phyloP scores from a whole-genome alignment of 768 basidiomycete species.

The Lentinula raphanica region DNA sequence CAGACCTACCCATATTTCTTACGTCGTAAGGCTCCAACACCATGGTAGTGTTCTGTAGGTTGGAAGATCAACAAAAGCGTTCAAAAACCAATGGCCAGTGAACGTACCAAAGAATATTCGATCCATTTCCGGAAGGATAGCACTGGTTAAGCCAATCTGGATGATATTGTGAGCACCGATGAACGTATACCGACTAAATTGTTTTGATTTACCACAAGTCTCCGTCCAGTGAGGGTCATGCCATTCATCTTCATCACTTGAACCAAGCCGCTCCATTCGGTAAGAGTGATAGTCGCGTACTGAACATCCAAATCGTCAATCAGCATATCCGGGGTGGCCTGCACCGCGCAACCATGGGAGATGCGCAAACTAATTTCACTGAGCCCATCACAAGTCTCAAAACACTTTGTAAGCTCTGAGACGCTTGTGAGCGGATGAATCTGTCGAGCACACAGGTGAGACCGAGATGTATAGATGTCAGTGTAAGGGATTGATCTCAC shows the following conservation, averaged over 20 bases:
- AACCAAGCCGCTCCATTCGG: conserved; percentile 26
- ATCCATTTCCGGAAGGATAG: conserved; percentile 6
- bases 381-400: conserved; percentile 32
- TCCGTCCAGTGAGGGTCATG: conserved; percentile 25
- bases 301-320: conserved; percentile 28
- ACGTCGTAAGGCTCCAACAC: not conserved
- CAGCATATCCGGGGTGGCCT: not conserved
- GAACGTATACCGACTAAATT: not conserved
- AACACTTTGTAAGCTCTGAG: conserved; percentile 25
- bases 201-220: conserved; percentile 30
- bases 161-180: not conserved
- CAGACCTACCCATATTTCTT: not conserved
- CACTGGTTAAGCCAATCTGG: conserved; percentile 7
- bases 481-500: conserved; percentile 35
- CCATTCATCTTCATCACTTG: conserved; percentile 40
- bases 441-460: conserved; percentile 16
- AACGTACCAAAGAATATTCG: not conserved
- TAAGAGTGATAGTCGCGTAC: conserved; percentile 51
- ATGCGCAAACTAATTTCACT: conserved; percentile 34
- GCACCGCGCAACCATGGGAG: conserved; percentile 34
- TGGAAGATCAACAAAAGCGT: not conserved
- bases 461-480: not conserved
- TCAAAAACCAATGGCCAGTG: not conserved
- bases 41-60: not conserved
- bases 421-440: conserved; percentile 31